A percentile compares a stretch with the other conserved stretches of the same genome.
phyloP scores from a whole-genome alignment of 768 basidiomycete species.

The Leucosporidium scottii region DNA sequence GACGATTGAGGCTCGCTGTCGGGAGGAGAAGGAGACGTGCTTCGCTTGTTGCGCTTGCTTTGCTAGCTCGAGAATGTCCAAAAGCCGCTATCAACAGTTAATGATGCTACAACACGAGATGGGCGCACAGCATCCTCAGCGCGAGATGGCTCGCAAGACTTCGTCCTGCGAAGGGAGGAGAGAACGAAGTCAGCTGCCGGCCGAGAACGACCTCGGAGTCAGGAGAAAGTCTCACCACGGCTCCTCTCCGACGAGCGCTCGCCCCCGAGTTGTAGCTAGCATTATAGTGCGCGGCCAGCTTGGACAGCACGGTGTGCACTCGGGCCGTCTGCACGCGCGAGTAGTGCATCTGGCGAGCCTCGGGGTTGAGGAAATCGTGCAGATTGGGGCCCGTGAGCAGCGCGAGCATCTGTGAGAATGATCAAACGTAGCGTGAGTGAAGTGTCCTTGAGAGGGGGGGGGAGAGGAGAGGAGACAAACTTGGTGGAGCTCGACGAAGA shows the following conservation, averaged over 20 bases:
- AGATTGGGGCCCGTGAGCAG: slow-evolving; percentile 26
- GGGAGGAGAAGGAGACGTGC: neutral
- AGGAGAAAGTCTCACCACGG: neutral
- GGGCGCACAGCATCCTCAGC: neutral
- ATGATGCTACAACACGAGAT: neutral
- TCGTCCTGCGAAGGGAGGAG: slow-evolving; percentile 10
- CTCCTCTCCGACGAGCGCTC: slow-evolving; percentile 37
- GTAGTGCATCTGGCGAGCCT: slow-evolving; percentile 39
- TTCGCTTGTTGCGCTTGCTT: no score
- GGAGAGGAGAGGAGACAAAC: slow-evolving; percentile 9
- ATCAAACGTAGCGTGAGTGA: neutral
- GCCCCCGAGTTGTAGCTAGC: slow-evolving; percentile 22
- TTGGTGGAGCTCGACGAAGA: slow-evolving; percentile 36
- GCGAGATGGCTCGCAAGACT: slow-evolving; percentile 9
- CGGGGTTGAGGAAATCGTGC: slow-evolving; percentile 30
- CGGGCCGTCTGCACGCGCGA: slow-evolving; percentile 38
- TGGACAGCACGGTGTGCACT: slow-evolving; percentile 41
- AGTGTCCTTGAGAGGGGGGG: neutral
- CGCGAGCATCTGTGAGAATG: slow-evolving; percentile 20
- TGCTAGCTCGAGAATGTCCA: no score
- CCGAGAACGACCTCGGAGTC: neutral
- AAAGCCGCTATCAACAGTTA: neutral
- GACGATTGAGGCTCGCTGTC: neutral
- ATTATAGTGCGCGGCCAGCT: slow-evolving; percentile 37
- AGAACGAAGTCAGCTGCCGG: neutral